Percentiles rank a stretch among this genome's conserved stretches.
Conservation (phyloP, 495 filamentous ascomycete genomes). For the Cairneyella variabilis region DNA sequence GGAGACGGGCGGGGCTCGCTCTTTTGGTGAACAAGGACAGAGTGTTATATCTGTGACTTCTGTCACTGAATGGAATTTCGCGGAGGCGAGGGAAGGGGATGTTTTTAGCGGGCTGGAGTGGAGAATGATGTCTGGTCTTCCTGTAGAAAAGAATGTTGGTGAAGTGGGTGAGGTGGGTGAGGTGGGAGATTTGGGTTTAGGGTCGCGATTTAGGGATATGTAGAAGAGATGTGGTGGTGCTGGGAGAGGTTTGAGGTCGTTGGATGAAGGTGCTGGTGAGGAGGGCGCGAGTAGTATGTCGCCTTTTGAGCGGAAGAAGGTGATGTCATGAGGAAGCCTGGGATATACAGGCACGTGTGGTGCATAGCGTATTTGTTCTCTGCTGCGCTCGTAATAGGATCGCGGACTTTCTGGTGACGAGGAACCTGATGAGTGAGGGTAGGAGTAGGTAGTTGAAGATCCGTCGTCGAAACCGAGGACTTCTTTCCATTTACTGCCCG, state of each 20-base stretch:
- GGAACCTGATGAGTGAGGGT: conserved; percentile 6
- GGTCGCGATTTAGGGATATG: conserved; percentile 10
- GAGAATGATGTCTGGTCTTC: conserved; percentile 14
- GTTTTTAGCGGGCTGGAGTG: conserved; percentile 10
- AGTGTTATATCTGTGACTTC: conserved; percentile 16
- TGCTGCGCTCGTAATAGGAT: neutral
- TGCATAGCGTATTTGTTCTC: neutral
- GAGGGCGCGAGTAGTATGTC: conserved; percentile 12
- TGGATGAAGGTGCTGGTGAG: conserved; percentile 9
- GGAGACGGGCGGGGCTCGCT: no score
- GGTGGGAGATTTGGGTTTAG: no score
- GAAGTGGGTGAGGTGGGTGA: no score
- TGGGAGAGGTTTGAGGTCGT: conserved; percentile 20
- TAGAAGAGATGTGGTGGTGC: conserved; percentile 17
- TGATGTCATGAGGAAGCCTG: conserved; percentile 15
- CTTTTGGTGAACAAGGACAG: conserved; percentile 13
- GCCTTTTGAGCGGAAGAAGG: conserved; percentile 11
- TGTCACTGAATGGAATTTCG: conserved; percentile 15
- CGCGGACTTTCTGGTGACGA: neutral
- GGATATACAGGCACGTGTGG: conserved; percentile 9
- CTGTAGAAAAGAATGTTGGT: neutral
- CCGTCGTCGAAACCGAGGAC: conserved; percentile 24
- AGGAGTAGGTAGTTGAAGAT: neutral
- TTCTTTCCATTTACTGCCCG: conserved; percentile 22
- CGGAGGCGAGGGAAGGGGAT: conserved; percentile 6